A percentile compares a stretch with the other conserved stretches of the same genome.
phyloP scores from a whole-genome alignment of 2,329 filamentous ascomycete genomes.

The Penicillium sclerotigenum region DNA sequence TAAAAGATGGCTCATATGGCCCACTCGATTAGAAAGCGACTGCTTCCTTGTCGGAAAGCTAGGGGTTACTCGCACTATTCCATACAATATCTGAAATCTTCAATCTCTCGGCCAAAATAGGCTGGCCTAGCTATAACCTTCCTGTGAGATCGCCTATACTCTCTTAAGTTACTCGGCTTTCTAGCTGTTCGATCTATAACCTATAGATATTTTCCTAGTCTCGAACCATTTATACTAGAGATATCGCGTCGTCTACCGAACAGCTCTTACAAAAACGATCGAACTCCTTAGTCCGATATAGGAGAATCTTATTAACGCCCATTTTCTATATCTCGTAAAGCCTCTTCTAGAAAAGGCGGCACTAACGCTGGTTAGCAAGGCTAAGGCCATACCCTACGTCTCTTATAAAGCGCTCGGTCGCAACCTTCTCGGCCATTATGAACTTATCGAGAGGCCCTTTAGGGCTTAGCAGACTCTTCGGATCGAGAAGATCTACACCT shows the following conservation, averaged over 20 bases:
- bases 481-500: constrained; percentile 13
- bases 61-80: constrained; percentile 13
- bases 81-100: constrained; percentile 4
- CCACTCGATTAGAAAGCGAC: constrained; percentile 7
- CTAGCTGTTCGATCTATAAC: constrained; percentile 12
- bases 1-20: background rate
- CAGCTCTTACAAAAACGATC: constrained; percentile 15
- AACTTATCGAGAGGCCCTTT: constrained; percentile 17
- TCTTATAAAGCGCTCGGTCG: constrained; percentile 15
- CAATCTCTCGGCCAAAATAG: constrained; percentile 10
- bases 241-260: background rate
- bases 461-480: constrained; percentile 9
- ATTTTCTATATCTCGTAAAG: constrained; percentile 15
- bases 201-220: constrained; percentile 11
- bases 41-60: constrained; percentile 11
- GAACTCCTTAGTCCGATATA: constrained; percentile 18
- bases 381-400: constrained; percentile 14
- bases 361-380: constrained; percentile 13
- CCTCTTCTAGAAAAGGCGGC: constrained; percentile 15
- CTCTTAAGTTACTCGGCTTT: constrained; percentile 4
- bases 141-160: constrained; percentile 12
- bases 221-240: constrained; percentile 9
- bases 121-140: constrained; percentile 4
- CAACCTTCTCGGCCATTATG: constrained; percentile 17
- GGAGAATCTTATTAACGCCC: constrained; percentile 15